A percentile compares a stretch with the other conserved stretches of the same genome.
Evolutionary conservation across 2,329 filamentous ascomycete genomes (phyloP).

Genomic region (Paecilomyces niveus): DNA sequence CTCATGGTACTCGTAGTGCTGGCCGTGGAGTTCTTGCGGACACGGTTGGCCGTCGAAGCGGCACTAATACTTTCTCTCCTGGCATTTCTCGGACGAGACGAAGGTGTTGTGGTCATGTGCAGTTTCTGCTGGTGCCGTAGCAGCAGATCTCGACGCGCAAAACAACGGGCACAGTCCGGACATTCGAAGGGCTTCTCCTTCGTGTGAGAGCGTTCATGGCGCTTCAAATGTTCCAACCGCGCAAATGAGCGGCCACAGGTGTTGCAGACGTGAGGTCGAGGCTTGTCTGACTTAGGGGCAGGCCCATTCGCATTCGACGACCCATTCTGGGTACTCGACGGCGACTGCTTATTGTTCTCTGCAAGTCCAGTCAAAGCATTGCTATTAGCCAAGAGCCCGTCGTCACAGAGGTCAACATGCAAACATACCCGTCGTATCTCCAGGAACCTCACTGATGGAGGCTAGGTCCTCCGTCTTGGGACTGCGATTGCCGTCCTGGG

Average conservation of each 20-base stretch:
- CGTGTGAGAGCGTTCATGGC: slow-evolving; percentile 94
- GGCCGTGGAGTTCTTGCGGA: slow-evolving; percentile 87
- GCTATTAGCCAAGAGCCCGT: slow-evolving; percentile 6
- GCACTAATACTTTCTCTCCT: slow-evolving; percentile 81
- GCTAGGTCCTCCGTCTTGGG: slow-evolving; percentile 31
- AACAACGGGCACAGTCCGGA: slow-evolving; percentile 87
- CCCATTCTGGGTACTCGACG: slow-evolving; percentile 18
- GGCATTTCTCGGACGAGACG: slow-evolving; percentile 71
- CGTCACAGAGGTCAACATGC: slow-evolving; percentile 3
- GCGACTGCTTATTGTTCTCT: slow-evolving; percentile 22
- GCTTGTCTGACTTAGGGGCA: slow-evolving; percentile 94
- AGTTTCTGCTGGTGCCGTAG: slow-evolving; percentile 97
- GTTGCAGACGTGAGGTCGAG: slow-evolving; percentile 84
- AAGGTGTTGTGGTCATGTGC: slow-evolving; percentile 84
- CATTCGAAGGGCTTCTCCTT: slow-evolving; percentile 99
- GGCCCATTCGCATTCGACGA: slow-evolving; percentile 47
- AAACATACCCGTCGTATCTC: slow-evolving; percentile 32
- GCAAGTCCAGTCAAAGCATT: slow-evolving; percentile 15
- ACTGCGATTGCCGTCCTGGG: slow-evolving; percentile 25
- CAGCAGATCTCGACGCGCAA: slow-evolving; percentile 84
- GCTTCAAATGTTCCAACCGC: slow-evolving; percentile 89
- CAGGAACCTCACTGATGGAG: slow-evolving; percentile 35
- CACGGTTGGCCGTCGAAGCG: slow-evolving; percentile 60
- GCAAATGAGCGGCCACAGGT: slow-evolving; percentile 92
- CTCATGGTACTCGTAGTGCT: slow-evolving; percentile 58